Base-by-base conservation (phyloP, 345 rosid species). In the Arabis hirsuta region DNA sequence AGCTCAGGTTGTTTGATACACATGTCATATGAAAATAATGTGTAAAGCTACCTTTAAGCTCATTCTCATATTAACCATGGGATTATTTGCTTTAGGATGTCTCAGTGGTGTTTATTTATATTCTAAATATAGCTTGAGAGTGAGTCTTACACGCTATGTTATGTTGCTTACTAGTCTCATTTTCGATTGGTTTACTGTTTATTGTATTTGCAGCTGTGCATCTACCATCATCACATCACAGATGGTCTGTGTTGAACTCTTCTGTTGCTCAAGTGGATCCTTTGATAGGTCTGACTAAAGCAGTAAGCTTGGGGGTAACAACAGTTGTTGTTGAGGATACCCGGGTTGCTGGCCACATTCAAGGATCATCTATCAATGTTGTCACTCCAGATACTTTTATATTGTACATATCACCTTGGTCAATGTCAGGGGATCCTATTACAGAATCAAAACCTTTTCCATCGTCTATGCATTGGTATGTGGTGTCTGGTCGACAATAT, bases 281-380 rank as follows among this genome's bases (percentile, higher is more conserved):
- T 72, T 66, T 52, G 72, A 62, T 71, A 66, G 98, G 95, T 48
- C 76, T 80, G 66, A 77, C 85, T 75, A 83, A 67, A 70, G 91
- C 95, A 34, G 9, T 83, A 71, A 83, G 78, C 72, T 81, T 94
- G 74, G 98, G 98, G 60, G 80, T 71, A 79, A 85, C 97, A 61
- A 70, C 87, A 74, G 77, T 90, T 58, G 79, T 82, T 80, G 90
- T 90, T 55, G 87, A 90, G 84, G 98, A 94, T 82, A 91, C 85
- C 36, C 85, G 98, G 69, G 94, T 94, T 68, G 85, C 90, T 81
- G 96, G 91, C n/a, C 96, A 94, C 74, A 67, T 71, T 56, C 98
- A 94, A 80, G 72, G 81, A 61, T 94, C 98, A 58, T 83, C 97
- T 20, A 87, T 94, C 58, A 81, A 85, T 69, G 95, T 90, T 79